A percentile compares a stretch with the other conserved stretches of the same genome.
These are phyloP conservation scores for Colletotrichum simmondsii DNA, from an alignment of 2,329 filamentous ascomycete genomes.

Conservation along the genomic window DNA sequence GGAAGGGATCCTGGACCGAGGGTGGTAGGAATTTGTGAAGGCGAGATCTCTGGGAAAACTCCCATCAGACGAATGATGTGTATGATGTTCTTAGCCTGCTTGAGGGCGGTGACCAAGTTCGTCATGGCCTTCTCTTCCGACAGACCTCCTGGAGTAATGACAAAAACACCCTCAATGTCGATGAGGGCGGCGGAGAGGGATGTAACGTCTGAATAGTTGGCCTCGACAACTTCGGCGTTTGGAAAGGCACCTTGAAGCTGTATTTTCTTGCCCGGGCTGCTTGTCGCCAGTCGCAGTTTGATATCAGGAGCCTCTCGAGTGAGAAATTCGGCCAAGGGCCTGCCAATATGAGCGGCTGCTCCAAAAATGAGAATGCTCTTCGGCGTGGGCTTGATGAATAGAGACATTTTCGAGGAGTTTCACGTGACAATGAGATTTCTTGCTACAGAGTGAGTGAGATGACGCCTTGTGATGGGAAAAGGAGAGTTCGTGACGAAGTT, in stretches of 20 bases:
- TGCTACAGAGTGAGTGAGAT: too few species aligned
- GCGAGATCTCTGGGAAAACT: conserved; percentile 5
- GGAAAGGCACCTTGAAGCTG: neutral
- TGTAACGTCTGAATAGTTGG: neutral
- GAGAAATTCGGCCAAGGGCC: neutral
- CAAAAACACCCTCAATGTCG: conserved; percentile 6
- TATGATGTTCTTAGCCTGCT: neutral
- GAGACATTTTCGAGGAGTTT: neutral
- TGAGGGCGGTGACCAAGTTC: neutral
- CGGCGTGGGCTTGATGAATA: neutral
- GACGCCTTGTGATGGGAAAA: too few species aligned
- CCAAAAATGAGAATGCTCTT: conserved; percentile 7
- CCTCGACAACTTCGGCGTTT: neutral
- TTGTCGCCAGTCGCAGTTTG: conserved; percentile 7
- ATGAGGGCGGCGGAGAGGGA: neutral
- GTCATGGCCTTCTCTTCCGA: neutral
- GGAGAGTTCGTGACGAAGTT: too few species aligned
- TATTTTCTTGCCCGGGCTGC: neutral
- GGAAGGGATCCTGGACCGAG: neutral
- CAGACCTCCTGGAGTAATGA: neutral
- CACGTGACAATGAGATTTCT: too few species aligned
- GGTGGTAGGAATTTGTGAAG: neutral
- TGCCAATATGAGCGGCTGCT: conserved; percentile 8
- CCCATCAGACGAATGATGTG: conserved; percentile 4
- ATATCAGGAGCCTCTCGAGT: neutral